Evolutionary conservation across 177 flowering plant genomes (phyloP), one percentile per base, ranked within the genome.

Genomic region (Tripterygium wilfordii): DNA sequence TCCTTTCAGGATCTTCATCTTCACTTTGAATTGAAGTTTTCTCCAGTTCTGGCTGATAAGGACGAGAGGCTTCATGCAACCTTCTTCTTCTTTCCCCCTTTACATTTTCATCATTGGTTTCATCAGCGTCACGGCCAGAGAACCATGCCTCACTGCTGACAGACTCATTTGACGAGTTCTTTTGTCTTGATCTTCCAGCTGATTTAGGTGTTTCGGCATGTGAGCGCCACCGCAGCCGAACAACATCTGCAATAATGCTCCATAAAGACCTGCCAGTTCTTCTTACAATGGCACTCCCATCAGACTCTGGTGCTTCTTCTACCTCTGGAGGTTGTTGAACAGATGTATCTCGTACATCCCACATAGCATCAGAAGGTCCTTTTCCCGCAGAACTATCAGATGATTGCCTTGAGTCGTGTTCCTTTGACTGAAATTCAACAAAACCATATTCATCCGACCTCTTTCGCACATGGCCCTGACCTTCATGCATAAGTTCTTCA

Each of bases 281-380:
- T 67, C 55, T 75, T 19, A 59, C 63, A 51, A 70, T 46, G 29
- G 64, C 57, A 55, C 58, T 70, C 55, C 42, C 79, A 22, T 46
- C 33, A 53, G 22, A 65, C 41, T 64, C 70, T 15, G 72, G 54
- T 40, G 60, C 62, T 62, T 63, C n/a, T n/a, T n/a, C 78, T 36
- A 57, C 36, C 51, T 48, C 52, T 19, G 65, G 45, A 54, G 64
- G 59, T 40, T 68, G 70, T 45, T 51, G 53, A 53, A 58, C 55
- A 55, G 82, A 54, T 41, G 81, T 56, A 24, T 69, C 81, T 14
- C 52, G 54, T 8, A 72, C 80, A 64, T 80, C 69, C 95, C 95
- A 83, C 74, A 74, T 85, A 48, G 83, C 85, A 72, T 74, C 87
- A 10, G 87, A 65, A 17, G 84, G 92, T 12, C 88, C 89, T 60